Evolutionary conservation across 2,329 filamentous ascomycete genomes (phyloP).

Genomic region (Aaosphaeria pasadenensis): DNA sequence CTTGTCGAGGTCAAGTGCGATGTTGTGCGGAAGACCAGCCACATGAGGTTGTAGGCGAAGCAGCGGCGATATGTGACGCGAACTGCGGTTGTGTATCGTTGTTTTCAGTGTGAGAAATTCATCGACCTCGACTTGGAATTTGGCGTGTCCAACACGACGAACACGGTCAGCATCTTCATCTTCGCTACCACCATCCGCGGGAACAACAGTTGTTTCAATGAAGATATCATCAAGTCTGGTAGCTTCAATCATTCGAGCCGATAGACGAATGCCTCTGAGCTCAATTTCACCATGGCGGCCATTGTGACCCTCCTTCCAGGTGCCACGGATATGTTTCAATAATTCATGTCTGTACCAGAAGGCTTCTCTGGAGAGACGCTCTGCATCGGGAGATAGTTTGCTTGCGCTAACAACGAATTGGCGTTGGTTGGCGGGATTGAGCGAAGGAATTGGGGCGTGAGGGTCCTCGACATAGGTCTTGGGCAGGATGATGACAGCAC

Average conservation of each 20-base stretch:
- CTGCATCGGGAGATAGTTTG: conserved; percentile 74
- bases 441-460: conserved; percentile 71
- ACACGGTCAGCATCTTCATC: conserved; percentile 27
- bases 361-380: conserved; percentile 73
- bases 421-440: conserved; percentile 79
- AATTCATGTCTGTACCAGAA: conserved; percentile 91
- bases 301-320: conserved; percentile 62
- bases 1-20: conserved; percentile 77
- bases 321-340: conserved; percentile 66
- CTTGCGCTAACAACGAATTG: conserved; percentile 86
- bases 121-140: conserved; percentile 53
- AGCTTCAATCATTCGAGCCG: conserved; percentile 75
- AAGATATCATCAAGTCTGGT: conserved; percentile 74
- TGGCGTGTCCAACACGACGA: conserved; percentile 42
- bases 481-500: conserved; percentile 72
- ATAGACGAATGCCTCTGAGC: conserved; percentile 71
- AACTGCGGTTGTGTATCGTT: conserved; percentile 71
- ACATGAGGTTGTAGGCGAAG: conserved; percentile 75
- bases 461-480: conserved; percentile 75
- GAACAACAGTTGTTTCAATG: conserved; percentile 53
- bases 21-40: conserved; percentile 66
- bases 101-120: conserved; percentile 68
- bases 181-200: conserved; percentile 11
- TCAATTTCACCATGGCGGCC: conserved; percentile 67
- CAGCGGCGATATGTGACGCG: conserved; percentile 65